Conservation (phyloP, 169 alveolate species). For the Babesia sp. region DNA sequence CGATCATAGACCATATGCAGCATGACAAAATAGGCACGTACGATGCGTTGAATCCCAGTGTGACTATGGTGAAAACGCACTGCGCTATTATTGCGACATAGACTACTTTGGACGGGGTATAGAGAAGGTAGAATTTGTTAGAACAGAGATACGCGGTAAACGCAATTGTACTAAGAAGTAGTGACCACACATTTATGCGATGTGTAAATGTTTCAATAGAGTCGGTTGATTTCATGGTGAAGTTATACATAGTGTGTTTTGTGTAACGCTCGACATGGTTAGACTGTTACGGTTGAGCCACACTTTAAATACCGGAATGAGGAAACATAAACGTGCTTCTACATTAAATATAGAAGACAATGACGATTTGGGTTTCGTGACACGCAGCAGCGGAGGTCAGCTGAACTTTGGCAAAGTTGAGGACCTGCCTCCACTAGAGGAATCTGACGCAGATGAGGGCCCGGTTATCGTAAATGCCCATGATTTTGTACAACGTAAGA, state of each 20-base stretch:
- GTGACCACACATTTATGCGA: background rate
- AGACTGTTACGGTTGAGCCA: background rate
- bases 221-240: background rate
- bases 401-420: slow-evolving; percentile 5
- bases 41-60: slow-evolving; percentile 14
- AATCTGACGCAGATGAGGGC: slow-evolving; percentile 37
- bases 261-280: background rate
- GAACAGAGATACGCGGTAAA: background rate
- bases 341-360: slow-evolving; percentile 5
- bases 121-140: background rate
- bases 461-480: slow-evolving; percentile 27
- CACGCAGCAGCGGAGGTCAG: slow-evolving; percentile 1
- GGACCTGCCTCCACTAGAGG: slow-evolving; percentile 22
- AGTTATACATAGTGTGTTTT: background rate
- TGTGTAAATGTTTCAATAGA: slow-evolving; percentile 3
- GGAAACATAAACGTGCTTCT: background rate
- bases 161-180: background rate
- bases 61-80: background rate
- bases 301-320: background rate
- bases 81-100: background rate
- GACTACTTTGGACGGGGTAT: slow-evolving; percentile 2
- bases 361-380: slow-evolving; percentile 11
- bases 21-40: background rate
- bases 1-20: slow-evolving; percentile 18
- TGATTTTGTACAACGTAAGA: slow-evolving; percentile 7